Conservation (phyloP, 345 rosid species). For the Fremontodendron californicum region DNA sequence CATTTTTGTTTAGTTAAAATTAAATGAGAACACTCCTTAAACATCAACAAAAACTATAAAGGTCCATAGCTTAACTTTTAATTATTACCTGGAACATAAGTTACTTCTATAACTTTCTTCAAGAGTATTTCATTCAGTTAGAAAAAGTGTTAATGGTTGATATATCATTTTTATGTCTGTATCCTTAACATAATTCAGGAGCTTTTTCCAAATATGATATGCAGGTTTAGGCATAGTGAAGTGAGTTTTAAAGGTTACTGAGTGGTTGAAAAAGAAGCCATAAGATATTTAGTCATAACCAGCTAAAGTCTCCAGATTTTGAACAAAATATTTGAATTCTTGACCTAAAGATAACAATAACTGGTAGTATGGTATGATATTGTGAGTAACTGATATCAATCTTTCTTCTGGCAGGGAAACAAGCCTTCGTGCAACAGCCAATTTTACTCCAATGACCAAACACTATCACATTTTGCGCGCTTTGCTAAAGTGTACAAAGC, state of each 20-base stretch:
- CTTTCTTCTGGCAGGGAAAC: neutral
- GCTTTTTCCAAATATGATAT: neutral
- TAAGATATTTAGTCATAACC: neutral
- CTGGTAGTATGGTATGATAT: neutral
- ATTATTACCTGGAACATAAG: neutral
- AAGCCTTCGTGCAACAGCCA: no score
- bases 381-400: neutral
- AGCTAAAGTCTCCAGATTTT: neutral
- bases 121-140: neutral
- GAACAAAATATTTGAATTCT: neutral
- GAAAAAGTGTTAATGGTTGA: neutral
- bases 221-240: neutral
- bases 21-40: neutral
- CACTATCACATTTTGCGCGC: slow-evolving; percentile 57
- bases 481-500: slow-evolving; percentile 61
- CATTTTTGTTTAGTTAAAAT: slow-evolving; percentile 13
- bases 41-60: neutral
- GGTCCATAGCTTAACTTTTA: neutral
- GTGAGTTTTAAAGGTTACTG: neutral
- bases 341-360: neutral
- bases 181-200: neutral
- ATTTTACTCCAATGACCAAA: no score
- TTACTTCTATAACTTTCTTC: neutral
- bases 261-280: neutral
- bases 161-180: neutral